A percentile compares a stretch with the other conserved stretches of the same genome.
Conservation (phyloP, 768 basidiomycete genomes). For the Ramaria sp. region DNA sequence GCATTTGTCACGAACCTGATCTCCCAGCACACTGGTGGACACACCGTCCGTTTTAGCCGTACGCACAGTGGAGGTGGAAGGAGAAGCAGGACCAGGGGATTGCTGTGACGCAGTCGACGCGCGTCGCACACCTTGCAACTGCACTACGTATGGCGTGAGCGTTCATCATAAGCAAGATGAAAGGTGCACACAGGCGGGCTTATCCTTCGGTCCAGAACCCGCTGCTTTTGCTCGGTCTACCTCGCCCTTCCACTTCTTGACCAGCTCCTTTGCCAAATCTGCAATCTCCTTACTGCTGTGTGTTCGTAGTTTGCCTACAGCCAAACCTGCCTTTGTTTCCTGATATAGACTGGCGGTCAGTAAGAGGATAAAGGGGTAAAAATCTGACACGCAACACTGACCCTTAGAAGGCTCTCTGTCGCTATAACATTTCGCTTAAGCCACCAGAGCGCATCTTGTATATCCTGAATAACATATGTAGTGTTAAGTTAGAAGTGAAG, state of each 20-base stretch:
- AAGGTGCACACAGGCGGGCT: background rate
- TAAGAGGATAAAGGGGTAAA: background rate
- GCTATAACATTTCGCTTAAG: constrained; percentile 14
- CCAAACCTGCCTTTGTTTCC: constrained; percentile 91
- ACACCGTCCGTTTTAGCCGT: constrained; percentile 66
- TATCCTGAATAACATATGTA: constrained; percentile 6
- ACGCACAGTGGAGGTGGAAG: constrained; percentile 31
- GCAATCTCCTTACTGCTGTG: constrained; percentile 64
- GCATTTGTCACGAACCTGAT: constrained; percentile 79
- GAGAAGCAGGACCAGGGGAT: constrained; percentile 14
- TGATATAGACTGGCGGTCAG: constrained; percentile 20
- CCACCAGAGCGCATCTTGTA: constrained; percentile 5
- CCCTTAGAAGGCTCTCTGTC: constrained; percentile 15
- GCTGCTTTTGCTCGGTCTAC: constrained; percentile 51
- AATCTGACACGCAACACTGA: constrained; percentile 6
- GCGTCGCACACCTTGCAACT: background rate
- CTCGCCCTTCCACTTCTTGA: constrained; percentile 84
- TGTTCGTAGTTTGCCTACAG: constrained; percentile 78
- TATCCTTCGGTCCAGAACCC: constrained; percentile 15
- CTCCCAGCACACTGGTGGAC: constrained; percentile 43
- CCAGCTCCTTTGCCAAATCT: constrained; percentile 81
- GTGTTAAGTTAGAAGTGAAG: background rate
- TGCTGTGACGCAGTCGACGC: background rate
- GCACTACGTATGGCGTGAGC: background rate
- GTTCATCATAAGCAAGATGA: background rate